These are phyloP conservation scores for Dactylellina parvicollis DNA, from an alignment of 2,329 filamentous ascomycete genomes.

Conservation along the genomic window DNA sequence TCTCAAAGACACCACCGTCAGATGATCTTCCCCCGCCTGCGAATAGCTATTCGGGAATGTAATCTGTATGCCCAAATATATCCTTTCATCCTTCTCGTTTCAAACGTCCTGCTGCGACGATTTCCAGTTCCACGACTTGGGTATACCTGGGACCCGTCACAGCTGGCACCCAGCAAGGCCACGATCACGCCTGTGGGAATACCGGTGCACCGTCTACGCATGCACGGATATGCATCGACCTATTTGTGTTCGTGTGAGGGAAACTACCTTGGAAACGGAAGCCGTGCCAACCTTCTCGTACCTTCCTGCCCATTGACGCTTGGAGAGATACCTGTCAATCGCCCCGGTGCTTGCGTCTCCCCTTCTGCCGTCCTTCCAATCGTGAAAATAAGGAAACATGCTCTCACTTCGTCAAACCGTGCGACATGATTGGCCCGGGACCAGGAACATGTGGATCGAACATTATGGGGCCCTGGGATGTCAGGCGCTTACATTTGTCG, in stretches of 20 bases:
- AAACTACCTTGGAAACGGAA: conserved; percentile 5
- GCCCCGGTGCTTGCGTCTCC: conserved; percentile 3
- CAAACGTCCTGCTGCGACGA: conserved; percentile 4
- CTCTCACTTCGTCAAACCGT: conserved; percentile 29
- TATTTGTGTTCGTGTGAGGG: background rate
- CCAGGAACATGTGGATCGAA: conserved; percentile 41
- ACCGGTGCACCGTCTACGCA: conserved; percentile 6
- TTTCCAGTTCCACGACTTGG: background rate
- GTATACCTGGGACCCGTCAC: background rate
- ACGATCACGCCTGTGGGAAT: background rate
- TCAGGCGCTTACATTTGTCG: conserved; percentile 40
- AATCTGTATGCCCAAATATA: background rate
- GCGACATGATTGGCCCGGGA: conserved; percentile 39
- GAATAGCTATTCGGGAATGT: background rate
- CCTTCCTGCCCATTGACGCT: conserved; percentile 14
- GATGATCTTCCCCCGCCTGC: conserved; percentile 11
- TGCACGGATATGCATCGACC: background rate
- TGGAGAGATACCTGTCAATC: conserved; percentile 36
- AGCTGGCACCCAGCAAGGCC: background rate
- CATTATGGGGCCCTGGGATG: conserved; percentile 32
- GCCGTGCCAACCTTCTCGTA: conserved; percentile 6
- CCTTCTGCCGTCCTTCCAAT: conserved; percentile 46
- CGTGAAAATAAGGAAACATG: conserved; percentile 25
- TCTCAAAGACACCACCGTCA: conserved; percentile 2
- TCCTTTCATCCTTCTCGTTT: conserved; percentile 5